Evolutionary conservation across 805 yeast species (phyloP).

Genomic region (Middelhovenomyces tepae): DNA sequence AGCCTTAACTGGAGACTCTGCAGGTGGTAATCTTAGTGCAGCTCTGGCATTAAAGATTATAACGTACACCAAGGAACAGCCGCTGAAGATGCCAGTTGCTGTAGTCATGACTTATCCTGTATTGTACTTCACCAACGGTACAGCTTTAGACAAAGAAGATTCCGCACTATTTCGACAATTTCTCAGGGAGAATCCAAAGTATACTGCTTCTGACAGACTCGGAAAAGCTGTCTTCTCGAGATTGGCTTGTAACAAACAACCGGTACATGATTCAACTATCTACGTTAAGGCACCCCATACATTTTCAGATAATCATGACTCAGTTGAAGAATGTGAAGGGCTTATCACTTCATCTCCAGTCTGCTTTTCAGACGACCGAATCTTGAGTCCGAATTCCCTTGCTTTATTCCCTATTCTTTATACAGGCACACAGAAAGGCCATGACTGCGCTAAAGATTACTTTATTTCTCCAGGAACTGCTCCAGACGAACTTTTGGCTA

Average conservation of each 20-base stretch:
- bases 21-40: slow-evolving; percentile 23
- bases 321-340: too few relatives aligned
- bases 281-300: slow-evolving; percentile 5
- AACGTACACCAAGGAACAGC: slow-evolving; percentile 2
- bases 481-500: slow-evolving; percentile 19
- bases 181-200: slow-evolving; percentile 10
- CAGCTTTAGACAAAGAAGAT: slow-evolving; percentile 18
- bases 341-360: slow-evolving; percentile 24
- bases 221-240: slow-evolving; percentile 13
- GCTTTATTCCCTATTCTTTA: slow-evolving; percentile 20
- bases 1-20: slow-evolving; percentile 21
- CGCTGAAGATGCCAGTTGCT: slow-evolving; percentile 18
- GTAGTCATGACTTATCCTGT: slow-evolving; percentile 22
- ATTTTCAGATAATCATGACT: slow-evolving; percentile 7
- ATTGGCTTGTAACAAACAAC: slow-evolving; percentile 3
- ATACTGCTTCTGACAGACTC: slow-evolving; percentile 12
- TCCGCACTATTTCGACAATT: slow-evolving; percentile 19
- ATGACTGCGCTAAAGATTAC: slow-evolving; percentile 20
- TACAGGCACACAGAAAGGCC: slow-evolving; percentile 20
- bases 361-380: slow-evolving; percentile 20
- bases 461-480: slow-evolving; percentile 22
- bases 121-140: slow-evolving; percentile 22
- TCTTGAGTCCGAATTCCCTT: slow-evolving; percentile 22
- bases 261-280: slow-evolving; percentile 1
- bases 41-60: slow-evolving; percentile 17